Base-by-base conservation (phyloP, 164 flowering plant species). In the Cinnamomum micranthum region DNA sequence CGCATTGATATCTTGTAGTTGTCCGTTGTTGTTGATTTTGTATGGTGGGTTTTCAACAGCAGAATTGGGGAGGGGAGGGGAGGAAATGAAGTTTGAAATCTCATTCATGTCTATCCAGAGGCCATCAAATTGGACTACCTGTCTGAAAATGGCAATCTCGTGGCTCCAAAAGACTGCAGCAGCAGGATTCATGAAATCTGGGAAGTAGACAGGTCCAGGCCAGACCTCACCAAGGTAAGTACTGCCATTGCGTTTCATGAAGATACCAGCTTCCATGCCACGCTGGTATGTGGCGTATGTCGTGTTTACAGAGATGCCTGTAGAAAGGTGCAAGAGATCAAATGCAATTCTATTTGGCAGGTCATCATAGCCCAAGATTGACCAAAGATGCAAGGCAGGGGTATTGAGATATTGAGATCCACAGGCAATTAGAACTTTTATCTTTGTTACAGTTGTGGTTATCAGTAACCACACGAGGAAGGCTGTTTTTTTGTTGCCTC, bases 41-140 rank as follows among this genome's bases (percentile, higher is more conserved):
- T 92, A 94, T 2, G 95, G 94, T 68, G 98, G 98, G 24, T 90
- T 65, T 65, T 94, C 97, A 17, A 86, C 79, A 19, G 85, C 77
- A 28, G 95, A 91, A 7, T 22, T 52, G 31, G 84, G 84, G 13
- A 69, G 72, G 0, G 88, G 76, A 6, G 78, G 74, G 9, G 94
- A 79, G 2, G 86, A 51, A 6, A 84, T 82, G 82, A 92, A 93
- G 76, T 90, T 93, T 52, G 97, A 86, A 65, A 85, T 1, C 79
- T 94, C 98, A 76, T 94, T 94, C 98, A 94, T 94, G 82, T 94
- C 98, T 74, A 92, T 77, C 98, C 97, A 94, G 14, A 93, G 85
- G 27, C 98, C 98, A 75, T 94, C 96, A 58, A 90, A 28, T 6
- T 88, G 87, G 60, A 91, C 65, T 69, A 84, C 58, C 68, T 86